phyloP scores from a whole-genome alignment of 768 basidiomycete species.

The Myochromella boudieri region DNA sequence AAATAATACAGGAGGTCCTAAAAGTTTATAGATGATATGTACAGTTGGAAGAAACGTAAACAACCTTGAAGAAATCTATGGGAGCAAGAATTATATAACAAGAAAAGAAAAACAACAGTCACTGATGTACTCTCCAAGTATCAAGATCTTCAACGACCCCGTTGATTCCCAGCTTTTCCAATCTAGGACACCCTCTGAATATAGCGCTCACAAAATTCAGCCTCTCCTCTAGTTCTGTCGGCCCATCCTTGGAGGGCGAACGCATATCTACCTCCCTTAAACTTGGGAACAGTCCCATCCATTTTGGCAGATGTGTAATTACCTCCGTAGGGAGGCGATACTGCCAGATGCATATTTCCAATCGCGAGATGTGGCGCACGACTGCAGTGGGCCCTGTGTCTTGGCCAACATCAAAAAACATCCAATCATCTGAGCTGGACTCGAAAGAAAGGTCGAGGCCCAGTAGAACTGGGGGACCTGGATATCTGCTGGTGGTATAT shows the following conservation, averaged over 20 bases:
- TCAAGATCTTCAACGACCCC: slow-evolving; percentile 7
- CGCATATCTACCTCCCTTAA: slow-evolving; percentile 15
- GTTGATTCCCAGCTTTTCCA: slow-evolving; percentile 11
- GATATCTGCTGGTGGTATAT: neutral
- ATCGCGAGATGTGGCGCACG: slow-evolving; percentile 12
- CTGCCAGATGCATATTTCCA: slow-evolving; percentile 21
- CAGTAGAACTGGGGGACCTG: neutral
- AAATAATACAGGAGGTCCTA: no score
- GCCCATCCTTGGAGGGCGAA: slow-evolving; percentile 14
- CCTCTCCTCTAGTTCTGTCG: slow-evolving; percentile 5
- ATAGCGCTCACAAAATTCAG: slow-evolving; percentile 7
- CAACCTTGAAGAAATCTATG: neutral
- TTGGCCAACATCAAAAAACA: slow-evolving; percentile 2
- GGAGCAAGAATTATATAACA: neutral
- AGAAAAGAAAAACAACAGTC: neutral
- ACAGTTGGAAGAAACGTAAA: no score
- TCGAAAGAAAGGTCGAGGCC: slow-evolving; percentile 9
- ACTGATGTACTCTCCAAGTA: neutral
- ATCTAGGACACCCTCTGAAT: neutral
- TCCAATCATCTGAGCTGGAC: slow-evolving; percentile 11
- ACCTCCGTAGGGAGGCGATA: slow-evolving; percentile 20
- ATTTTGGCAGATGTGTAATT: slow-evolving; percentile 18
- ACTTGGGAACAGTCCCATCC: slow-evolving; percentile 19
- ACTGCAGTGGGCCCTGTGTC: neutral
- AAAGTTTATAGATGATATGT: neutral